Percentiles rank a stretch among this genome's conserved stretches.
Evolutionary conservation across 2,329 filamentous ascomycete species (phyloP).

Genomic region (Fusarium continuum): DNA sequence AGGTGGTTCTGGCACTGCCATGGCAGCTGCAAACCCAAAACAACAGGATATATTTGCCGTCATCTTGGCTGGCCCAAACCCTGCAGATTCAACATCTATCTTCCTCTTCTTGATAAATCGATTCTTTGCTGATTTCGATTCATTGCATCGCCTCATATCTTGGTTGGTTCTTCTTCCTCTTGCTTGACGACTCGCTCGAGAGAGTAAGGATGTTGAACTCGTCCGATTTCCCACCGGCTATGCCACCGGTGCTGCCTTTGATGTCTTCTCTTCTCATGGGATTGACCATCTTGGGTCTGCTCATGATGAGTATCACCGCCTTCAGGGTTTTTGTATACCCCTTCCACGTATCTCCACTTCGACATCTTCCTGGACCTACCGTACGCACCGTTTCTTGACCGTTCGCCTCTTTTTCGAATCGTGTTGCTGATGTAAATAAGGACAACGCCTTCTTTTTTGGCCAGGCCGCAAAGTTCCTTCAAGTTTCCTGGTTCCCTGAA

Average conservation of each 20-base stretch:
- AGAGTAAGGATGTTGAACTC: not conserved
- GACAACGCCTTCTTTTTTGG: constrained; percentile 53
- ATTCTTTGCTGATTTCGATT: not conserved
- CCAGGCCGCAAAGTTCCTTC: constrained; percentile 49
- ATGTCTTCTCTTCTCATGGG: not conserved
- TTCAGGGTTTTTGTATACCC: constrained; percentile 53
- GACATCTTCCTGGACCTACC: constrained; percentile 55
- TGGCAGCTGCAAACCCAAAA: not conserved
- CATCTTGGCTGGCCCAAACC: not conserved
- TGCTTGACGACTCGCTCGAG: not conserved
- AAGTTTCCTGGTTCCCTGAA: constrained; percentile 42
- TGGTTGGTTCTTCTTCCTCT: not conserved
- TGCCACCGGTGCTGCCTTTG: not conserved
- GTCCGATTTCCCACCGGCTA: not conserved
- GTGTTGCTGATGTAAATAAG: constrained; percentile 36
- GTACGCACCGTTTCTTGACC: constrained; percentile 36
- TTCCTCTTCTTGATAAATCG: not conserved
- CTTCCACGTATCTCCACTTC: constrained; percentile 53
- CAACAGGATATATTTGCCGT: not conserved
- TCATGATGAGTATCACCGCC: not conserved
- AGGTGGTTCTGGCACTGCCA: constrained; percentile 12
- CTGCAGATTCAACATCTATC: not conserved
- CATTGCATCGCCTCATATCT: not conserved
- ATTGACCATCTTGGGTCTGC: not conserved
- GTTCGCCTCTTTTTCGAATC: not conserved